Base-by-base conservation (phyloP, 208 protist species). In the Balamuthia mandrillaris region DNA sequence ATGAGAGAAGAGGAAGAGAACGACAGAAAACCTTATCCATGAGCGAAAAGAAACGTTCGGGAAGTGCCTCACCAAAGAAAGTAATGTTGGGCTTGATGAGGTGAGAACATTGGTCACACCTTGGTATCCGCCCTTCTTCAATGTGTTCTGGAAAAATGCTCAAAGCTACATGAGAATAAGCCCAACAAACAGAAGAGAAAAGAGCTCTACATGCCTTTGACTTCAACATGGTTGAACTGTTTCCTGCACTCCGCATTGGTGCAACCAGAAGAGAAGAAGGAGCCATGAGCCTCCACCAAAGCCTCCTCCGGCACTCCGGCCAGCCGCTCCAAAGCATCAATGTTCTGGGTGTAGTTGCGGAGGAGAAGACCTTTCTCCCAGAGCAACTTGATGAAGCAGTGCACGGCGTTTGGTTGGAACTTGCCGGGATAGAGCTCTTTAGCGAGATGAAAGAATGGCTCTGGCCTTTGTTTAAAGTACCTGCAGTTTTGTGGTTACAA, bases 311-410 rank as follows among this genome's bases (percentile, higher is more conserved):
- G 89, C 5, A 92, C 51, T 33, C 65, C 65, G 18, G 91, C 90
- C 27, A 87, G 21, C 24, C 65, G 45, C 58, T 94, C 91, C 21
- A 94, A 47, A 3, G 77, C 87, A 65, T 94, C 91, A 45, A 94
- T 94, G 85, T 94, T 94, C 61, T 94, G 41, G 39, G 90, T 89
- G 84, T 90, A 90, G 60, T 88, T 85, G 9, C 90, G 61, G 96
- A 98, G 86, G 94, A 99, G 75, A 92, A 95, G 41, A 93, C 94
- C 72, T 0, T 94, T 95, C 52, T 98, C 93, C 6, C 89, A 66
- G 33, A 98, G 90, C 1, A 97, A 84, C 70, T 91, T 91, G n/a
- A 98, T 75, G 65, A 75, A 75, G 39, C 37, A 27, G 41, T 75
- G 65, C 4, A 75, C 65, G 12, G 35, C 65, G 12, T 37, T 75